Evolutionary conservation across 2,329 filamentous ascomycete species (phyloP).

Genomic region (Claviceps digitariae): DNA sequence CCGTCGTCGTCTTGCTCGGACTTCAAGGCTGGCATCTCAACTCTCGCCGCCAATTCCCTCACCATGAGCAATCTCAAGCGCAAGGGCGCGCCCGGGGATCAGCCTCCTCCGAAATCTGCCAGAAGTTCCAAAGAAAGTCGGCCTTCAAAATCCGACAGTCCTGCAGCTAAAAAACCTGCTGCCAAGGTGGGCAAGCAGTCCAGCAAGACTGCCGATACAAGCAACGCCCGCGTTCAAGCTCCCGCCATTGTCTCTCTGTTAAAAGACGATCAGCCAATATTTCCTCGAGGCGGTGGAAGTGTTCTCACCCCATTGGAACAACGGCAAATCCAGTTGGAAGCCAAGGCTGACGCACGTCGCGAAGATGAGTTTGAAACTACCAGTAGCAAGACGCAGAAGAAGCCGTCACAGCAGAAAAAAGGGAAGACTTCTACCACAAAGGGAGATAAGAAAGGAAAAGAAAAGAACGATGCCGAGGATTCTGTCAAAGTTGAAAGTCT

Average conservation of each 20-base stretch:
- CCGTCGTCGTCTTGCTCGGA: not conserved
- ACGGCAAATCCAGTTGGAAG: constrained; percentile 91
- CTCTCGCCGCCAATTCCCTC: constrained; percentile 8
- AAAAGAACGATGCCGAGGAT: constrained; percentile 30
- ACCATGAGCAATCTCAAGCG: constrained; percentile 44
- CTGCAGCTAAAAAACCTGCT: constrained; percentile 15
- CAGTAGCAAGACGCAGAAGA: constrained; percentile 26
- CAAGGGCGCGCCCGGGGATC: constrained; percentile 41
- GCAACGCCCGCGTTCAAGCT: constrained; percentile 16
- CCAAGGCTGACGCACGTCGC: constrained; percentile 80
- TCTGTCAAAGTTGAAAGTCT: constrained; percentile 69
- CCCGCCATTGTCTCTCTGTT: constrained; percentile 30
- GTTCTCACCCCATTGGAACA: constrained; percentile 86
- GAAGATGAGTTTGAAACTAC: constrained; percentile 56
- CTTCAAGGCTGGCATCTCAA: not conserved
- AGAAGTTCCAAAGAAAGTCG: constrained; percentile 32
- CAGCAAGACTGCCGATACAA: constrained; percentile 19
- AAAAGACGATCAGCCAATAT: constrained; percentile 74
- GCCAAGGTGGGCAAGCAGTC: constrained; percentile 10
- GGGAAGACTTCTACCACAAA: constrained; percentile 40
- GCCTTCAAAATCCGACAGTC: constrained; percentile 31
- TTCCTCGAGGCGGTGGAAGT: constrained; percentile 84
- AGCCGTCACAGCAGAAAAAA: constrained; percentile 34
- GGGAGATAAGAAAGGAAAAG: constrained; percentile 38
- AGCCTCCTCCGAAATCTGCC: constrained; percentile 33